phyloP scores from a whole-genome alignment of 2,329 filamentous ascomycete species.

The Penicillium oxalicum region DNA sequence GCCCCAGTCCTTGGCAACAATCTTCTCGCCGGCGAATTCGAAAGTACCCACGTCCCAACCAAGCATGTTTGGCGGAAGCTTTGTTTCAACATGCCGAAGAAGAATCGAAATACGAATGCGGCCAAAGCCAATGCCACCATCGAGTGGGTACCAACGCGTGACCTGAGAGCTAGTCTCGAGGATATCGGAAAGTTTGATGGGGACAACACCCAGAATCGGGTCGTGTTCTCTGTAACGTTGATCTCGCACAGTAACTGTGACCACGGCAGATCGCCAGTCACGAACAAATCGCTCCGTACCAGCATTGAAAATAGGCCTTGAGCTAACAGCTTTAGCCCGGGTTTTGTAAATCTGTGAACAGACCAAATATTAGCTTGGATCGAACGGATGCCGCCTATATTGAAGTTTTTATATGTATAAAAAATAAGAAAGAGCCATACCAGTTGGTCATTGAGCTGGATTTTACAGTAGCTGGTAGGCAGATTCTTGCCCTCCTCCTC shows the following conservation, averaged over 20 bases:
- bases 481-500: constrained; percentile 75
- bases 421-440: too few species aligned
- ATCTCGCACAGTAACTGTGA: constrained; percentile 85
- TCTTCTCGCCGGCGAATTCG: constrained; percentile 68
- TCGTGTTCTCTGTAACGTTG: constrained; percentile 87
- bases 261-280: constrained; percentile 82
- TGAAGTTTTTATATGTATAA: too few species aligned
- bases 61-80: constrained; percentile 74
- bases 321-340: constrained; percentile 87
- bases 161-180: constrained; percentile 79
- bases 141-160: constrained; percentile 92
- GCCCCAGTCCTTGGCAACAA: constrained; percentile 59
- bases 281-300: constrained; percentile 89
- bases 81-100: constrained; percentile 83
- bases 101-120: constrained; percentile 81
- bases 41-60: constrained; percentile 97
- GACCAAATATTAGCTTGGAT: not conserved
- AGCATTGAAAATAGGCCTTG: constrained; percentile 94
- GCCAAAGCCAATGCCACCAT: constrained; percentile 88
- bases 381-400: not conserved
- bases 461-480: constrained; percentile 90
- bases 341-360: constrained; percentile 68
- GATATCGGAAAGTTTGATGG: constrained; percentile 80
- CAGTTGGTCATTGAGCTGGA: constrained; percentile 80
- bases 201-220: constrained; percentile 86